Evolutionary conservation across 129 eudicot genomes (phyloP), one percentile per base, ranked within the genome.

Genomic region (Saposhnikovia divaricata): DNA sequence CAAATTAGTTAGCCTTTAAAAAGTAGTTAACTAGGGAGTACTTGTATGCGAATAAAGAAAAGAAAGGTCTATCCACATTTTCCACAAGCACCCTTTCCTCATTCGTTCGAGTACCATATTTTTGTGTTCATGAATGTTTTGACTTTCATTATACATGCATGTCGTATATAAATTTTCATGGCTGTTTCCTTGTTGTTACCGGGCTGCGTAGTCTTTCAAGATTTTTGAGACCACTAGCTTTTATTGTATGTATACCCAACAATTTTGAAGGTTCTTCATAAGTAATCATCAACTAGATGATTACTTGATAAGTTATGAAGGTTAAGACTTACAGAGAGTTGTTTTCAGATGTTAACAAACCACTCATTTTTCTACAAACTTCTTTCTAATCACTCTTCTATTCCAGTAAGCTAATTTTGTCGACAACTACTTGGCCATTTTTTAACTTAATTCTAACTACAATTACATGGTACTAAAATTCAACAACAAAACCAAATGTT

Each of bases 71-170:
- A n/a, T 68, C 15, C 10, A 0, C 75, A 71, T 71, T 71, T 71
- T 71, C 75, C 75, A 71, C 75, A 71, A n/a, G 6, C 75, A 27
- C 73, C 39, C 13, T 19, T 71, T 71, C 75, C 75, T 71, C 45
- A 37, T 71, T 19, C 42, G 39, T 71, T 71, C 46, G 47, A 4
- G n/a, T 38, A 1, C 47, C 75, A 14, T 38, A 59, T 15, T 71
- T 18, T 37, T 71, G 27, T 16, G 23, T 71, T 19, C 11, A 9
- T 68, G 73, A 63, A 28, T 68, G 40, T 34, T 37, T 39, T 69
- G 74, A 44, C 9, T 69, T 69, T 69, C 15, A 61, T 68, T 1
- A 68, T 69, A 38, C 44, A 4, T 28, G 43, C 40, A 69, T 69
- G 74, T n/a, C n/a, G n/a, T 34, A 34, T 34, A 38, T 31, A 28